Conservation (phyloP, 306 rosid genomes). For the Begonia masoniana region DNA sequence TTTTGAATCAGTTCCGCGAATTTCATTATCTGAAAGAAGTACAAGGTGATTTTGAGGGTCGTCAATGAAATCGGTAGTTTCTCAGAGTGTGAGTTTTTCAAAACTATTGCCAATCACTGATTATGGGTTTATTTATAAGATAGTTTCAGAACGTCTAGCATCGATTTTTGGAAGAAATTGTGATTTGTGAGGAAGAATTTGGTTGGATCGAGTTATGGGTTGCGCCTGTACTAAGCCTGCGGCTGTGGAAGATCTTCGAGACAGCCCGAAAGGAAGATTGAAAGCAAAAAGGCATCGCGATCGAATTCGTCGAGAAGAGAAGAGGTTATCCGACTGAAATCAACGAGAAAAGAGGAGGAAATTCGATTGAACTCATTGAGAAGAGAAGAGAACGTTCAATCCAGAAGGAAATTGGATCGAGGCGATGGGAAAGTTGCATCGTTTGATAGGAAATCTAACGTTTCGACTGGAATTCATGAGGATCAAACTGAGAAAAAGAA, state of each 20-base stretch:
- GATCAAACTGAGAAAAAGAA: conserved; percentile 34
- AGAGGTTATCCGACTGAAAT: conserved; percentile 37
- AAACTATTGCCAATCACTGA: conserved; percentile 14
- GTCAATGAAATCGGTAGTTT: conserved; percentile 14
- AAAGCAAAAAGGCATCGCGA: conserved; percentile 25
- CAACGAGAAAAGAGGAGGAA: conserved; percentile 19
- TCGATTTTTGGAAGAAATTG: conserved; percentile 10
- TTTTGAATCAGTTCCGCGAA: not conserved
- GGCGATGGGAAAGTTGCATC: conserved; percentile 27
- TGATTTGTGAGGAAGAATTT: conserved; percentile 16
- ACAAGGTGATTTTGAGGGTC: not conserved
- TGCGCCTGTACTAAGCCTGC: conserved; percentile 46
- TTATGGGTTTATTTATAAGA: conserved; percentile 19
- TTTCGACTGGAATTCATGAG: conserved; percentile 26
- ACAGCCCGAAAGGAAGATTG: conserved; percentile 30
- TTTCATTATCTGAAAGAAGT: not conserved
- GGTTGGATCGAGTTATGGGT: conserved; percentile 38
- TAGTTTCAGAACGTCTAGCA: conserved; percentile 11
- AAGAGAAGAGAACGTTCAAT: conserved; percentile 18
- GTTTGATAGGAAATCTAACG: conserved; percentile 35
- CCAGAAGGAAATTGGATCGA: conserved; percentile 23
- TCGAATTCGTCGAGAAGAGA: conserved; percentile 51
- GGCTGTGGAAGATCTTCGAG: conserved; percentile 48
- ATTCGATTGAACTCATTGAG: conserved; percentile 7
- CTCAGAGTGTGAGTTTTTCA: conserved; percentile 4